Evolutionary conservation across 257 asterid species (phyloP).

Genomic region (Vinca minor): DNA sequence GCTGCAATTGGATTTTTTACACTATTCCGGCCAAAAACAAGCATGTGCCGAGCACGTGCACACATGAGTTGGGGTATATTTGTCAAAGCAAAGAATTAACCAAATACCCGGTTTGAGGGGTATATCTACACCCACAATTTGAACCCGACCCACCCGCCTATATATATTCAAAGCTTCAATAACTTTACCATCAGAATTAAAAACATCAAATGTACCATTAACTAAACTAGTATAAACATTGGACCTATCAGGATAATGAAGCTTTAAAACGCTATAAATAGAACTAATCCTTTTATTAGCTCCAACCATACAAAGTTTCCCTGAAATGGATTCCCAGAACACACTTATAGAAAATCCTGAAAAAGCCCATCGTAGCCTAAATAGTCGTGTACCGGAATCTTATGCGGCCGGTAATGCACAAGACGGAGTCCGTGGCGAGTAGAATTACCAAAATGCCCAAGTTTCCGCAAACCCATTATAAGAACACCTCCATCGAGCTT

Average conservation of each 20-base stretch:
- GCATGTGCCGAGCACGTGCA: too few species aligned
- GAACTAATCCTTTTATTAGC: constrained; percentile 33
- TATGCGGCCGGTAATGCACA: constrained; percentile 57
- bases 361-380: constrained; percentile 17
- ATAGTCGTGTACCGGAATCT: constrained; percentile 39
- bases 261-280: constrained; percentile 55
- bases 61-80: too few species aligned
- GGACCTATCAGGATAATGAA: constrained; percentile 59
- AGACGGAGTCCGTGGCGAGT: constrained; percentile 58
- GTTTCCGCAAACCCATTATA: constrained; percentile 13
- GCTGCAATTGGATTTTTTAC: too few species aligned
- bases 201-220: constrained; percentile 56
- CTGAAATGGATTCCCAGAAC: constrained; percentile 65
- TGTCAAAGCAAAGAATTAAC: too few species aligned
- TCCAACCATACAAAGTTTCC: constrained; percentile 85
- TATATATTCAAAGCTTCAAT: constrained; percentile 27
- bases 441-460: constrained; percentile 24
- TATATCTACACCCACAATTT: too few species aligned
- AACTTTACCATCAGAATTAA: constrained; percentile 20
- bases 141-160: too few species aligned
- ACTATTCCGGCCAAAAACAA: too few species aligned
- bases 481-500: constrained; percentile 42
- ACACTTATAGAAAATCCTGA: constrained; percentile 38
- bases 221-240: constrained; percentile 52
- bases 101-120: too few species aligned